Evolutionary conservation across 129 eudicot genomes (phyloP), one percentile per base, ranked within the genome.

Genomic region (Flaveria bidentis): DNA sequence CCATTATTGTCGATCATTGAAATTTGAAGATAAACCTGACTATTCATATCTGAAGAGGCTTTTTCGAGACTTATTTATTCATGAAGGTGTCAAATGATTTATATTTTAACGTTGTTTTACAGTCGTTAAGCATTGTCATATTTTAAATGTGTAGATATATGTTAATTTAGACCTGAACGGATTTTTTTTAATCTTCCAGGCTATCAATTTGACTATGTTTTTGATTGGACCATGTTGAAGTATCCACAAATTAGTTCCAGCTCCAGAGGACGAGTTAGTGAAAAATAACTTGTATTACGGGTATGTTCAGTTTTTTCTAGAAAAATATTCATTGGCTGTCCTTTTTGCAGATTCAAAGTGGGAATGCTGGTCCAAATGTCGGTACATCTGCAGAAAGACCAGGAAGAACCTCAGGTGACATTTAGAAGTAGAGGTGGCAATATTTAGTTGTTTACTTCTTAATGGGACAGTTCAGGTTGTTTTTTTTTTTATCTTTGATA

Each of bases 171-270:
- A 14, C 49, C 55, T n/a, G 68, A 20, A 36, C 5, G 8, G 41
- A 36, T 36, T 33, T 57, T 53, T 53, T 8, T 57, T 60, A 45
- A 45, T 58, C 73, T 36, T 36, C 33, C 88, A 95, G 99, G 97
- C 77, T 95, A 95, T 81, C 99, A 95, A 68, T 95, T 95, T 75
- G 99, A 95, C 80, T 91, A 91, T 85, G 96, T 95, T 10, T 93
- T 90, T 77, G 98, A 93, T 86, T 93, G 98, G 98, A 93, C 98
- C 11, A 88, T 93, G 74, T 80, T 91, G 89, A 95, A 95, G 85
- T 95, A 95, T 80, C 99, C 99, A 74, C 99, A 95, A 82, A 87
- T 87, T 75, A 90, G 96, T 53, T 72, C 96, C 80, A 85, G 87
- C 82, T 89, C 99, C 61, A 86, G 94, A 85, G 82, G 83, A 81